Conservation (phyloP, 2,329 filamentous ascomycete species). For the Botrytis medusae region DNA sequence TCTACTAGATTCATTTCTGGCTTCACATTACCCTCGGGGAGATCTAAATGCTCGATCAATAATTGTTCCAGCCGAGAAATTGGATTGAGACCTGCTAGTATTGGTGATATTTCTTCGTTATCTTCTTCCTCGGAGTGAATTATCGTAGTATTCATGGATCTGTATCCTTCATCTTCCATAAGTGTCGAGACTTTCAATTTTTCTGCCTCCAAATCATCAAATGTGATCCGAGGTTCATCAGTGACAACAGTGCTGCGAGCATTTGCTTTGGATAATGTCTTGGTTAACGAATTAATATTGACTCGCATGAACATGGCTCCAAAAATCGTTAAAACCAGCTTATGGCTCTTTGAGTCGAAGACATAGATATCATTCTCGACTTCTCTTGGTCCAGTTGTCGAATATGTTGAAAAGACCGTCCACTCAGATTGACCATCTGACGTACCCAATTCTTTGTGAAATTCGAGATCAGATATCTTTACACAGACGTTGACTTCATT, state of each 20-base stretch:
- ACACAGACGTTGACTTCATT: conserved; percentile 31
- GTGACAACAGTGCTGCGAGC: neutral
- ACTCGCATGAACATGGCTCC: neutral
- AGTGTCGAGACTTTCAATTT: neutral
- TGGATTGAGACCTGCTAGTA: neutral
- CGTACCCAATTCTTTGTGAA: neutral
- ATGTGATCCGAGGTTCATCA: neutral
- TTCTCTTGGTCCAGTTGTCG: neutral
- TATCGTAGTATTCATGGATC: neutral
- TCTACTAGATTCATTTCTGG: neutral
- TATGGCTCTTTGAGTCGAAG: neutral
- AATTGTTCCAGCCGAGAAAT: neutral
- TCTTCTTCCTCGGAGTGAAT: neutral
- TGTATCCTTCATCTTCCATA: neutral
- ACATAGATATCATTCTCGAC: neutral
- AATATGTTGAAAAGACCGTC: neutral
- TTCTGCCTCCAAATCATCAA: neutral
- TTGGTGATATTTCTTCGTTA: neutral
- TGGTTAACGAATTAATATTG: neutral
- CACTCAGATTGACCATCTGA: neutral
- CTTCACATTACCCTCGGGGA: neutral
- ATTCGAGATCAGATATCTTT: conserved; percentile 4
- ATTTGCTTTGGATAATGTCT: neutral
- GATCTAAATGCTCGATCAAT: neutral
- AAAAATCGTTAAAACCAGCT: neutral